Percentiles rank a stretch among this genome's conserved stretches.
phyloP scores from a whole-genome alignment of 495 filamentous ascomycete genomes.

The Hypoxylon perforatum region DNA sequence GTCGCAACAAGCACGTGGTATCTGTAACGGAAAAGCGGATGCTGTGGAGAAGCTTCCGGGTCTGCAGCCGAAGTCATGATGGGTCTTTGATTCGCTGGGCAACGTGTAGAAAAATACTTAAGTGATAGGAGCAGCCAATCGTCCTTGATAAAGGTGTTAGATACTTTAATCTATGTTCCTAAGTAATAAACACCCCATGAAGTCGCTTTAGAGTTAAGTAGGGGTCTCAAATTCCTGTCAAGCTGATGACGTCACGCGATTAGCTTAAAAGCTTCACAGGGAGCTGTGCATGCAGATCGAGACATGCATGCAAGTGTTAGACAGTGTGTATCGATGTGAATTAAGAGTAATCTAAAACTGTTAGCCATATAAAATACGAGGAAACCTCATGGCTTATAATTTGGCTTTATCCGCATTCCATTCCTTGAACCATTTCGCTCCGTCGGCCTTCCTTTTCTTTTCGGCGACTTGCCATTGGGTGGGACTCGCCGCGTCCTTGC shows the following conservation, averaged over 20 bases:
- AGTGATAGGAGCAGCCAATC: background rate
- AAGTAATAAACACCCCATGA: too few species aligned
- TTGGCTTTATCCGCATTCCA: slow-evolving; percentile 54
- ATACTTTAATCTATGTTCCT: too few species aligned
- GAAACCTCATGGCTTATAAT: slow-evolving; percentile 47
- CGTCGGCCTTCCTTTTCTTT: slow-evolving; percentile 57
- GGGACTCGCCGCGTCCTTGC: slow-evolving; percentile 14
- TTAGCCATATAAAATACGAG: background rate
- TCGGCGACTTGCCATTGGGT: slow-evolving; percentile 46
- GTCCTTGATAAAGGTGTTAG: too few species aligned
- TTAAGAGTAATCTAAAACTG: too few species aligned
- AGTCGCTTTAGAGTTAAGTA: background rate
- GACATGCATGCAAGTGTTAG: too few species aligned
- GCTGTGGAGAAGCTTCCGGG: background rate
- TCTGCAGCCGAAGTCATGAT: slow-evolving; percentile 6
- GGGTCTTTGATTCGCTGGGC: background rate
- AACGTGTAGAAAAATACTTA: background rate
- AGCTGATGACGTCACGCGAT: slow-evolving; percentile 14
- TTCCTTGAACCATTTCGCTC: slow-evolving; percentile 57
- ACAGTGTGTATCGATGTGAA: too few species aligned
- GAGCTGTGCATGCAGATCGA: too few species aligned
- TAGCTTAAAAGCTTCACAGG: too few species aligned
- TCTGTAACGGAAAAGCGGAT: slow-evolving; percentile 5
- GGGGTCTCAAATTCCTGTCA: background rate
- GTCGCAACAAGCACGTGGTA: slow-evolving; percentile 21